Conservation (phyloP, 1,284 basidiomycete species). For the Cryptococcus sp. region DNA sequence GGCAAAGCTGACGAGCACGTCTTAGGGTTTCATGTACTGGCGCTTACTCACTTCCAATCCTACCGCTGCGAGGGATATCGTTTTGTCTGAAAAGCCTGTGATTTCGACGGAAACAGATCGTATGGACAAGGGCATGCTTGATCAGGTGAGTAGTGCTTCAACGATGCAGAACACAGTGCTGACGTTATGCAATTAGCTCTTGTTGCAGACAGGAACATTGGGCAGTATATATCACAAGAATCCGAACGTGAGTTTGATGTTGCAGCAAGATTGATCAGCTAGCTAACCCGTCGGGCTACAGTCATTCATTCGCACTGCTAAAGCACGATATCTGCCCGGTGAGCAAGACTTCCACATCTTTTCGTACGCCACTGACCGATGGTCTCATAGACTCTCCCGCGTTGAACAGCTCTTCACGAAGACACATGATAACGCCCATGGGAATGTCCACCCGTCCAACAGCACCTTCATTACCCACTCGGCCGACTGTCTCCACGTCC, state of each 20-base stretch:
- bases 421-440: slow-evolving; percentile 46
- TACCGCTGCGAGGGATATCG: slow-evolving; percentile 81
- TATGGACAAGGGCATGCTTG: slow-evolving; percentile 92
- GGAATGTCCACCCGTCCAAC: slow-evolving; percentile 23
- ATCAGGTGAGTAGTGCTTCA: slow-evolving; percentile 63
- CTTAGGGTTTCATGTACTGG: slow-evolving; percentile 94
- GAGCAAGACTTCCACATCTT: neutral
- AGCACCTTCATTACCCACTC: slow-evolving; percentile 11
- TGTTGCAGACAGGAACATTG: slow-evolving; percentile 53
- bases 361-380: neutral
- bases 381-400: slow-evolving; percentile 47
- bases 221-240: slow-evolving; percentile 55
- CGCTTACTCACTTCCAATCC: slow-evolving; percentile 93
- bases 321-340: slow-evolving; percentile 45
- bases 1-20: slow-evolving; percentile 6
- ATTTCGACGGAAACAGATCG: slow-evolving; percentile 98
- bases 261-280: neutral
- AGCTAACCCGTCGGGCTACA: slow-evolving; percentile 8
- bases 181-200: slow-evolving; percentile 27
- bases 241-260: slow-evolving; percentile 39
- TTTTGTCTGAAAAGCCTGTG: slow-evolving; percentile 90
- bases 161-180: neutral
- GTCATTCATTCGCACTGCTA: slow-evolving; percentile 54
- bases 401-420: slow-evolving; percentile 50
- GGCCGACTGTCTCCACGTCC: slow-evolving; percentile 18